Percentiles rank a stretch among this genome's conserved stretches.
These are phyloP conservation scores for Xanthoparmelia taractica DNA, from an alignment of 495 filamentous ascomycete species.

Conservation along the genomic window DNA sequence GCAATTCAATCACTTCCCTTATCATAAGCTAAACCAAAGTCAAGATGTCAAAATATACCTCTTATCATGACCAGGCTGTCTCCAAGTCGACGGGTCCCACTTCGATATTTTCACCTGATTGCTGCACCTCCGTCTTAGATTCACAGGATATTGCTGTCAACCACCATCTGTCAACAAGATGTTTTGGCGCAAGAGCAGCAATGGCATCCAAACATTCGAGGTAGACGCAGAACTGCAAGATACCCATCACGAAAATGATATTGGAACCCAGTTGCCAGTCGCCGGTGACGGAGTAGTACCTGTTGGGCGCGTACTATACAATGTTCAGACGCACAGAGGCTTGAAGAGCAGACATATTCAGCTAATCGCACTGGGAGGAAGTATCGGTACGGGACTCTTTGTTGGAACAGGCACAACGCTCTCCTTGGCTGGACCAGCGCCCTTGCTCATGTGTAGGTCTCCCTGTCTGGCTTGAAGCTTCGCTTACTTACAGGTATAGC, in stretches of 20 bases:
- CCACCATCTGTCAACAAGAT: neutral
- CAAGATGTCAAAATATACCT: neutral
- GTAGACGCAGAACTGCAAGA: neutral
- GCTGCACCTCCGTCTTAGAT: neutral
- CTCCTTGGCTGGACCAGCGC: conserved; percentile 50
- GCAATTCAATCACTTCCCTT: neutral
- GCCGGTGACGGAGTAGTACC: neutral
- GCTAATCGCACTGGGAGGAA: conserved; percentile 61
- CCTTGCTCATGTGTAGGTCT: conserved; percentile 53
- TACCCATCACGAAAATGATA: neutral
- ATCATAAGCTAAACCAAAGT: neutral
- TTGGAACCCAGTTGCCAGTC: neutral
- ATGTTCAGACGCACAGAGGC: neutral
- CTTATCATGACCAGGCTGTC: neutral
- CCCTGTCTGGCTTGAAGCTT: neutral
- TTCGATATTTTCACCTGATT: neutral
- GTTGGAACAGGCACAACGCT: conserved; percentile 22
- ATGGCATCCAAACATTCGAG: neutral
- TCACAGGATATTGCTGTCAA: neutral
- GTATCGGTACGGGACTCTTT: conserved; percentile 56
- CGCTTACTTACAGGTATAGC: conserved; percentile 19
- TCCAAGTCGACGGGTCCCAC: neutral
- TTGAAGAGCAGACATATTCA: conserved; percentile 53
- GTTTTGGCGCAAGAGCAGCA: neutral
- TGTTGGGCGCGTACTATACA: neutral